These are phyloP conservation scores for Globisporangium polare DNA, from an alignment of 352 stramenopile genomes.

Conservation along the genomic window DNA sequence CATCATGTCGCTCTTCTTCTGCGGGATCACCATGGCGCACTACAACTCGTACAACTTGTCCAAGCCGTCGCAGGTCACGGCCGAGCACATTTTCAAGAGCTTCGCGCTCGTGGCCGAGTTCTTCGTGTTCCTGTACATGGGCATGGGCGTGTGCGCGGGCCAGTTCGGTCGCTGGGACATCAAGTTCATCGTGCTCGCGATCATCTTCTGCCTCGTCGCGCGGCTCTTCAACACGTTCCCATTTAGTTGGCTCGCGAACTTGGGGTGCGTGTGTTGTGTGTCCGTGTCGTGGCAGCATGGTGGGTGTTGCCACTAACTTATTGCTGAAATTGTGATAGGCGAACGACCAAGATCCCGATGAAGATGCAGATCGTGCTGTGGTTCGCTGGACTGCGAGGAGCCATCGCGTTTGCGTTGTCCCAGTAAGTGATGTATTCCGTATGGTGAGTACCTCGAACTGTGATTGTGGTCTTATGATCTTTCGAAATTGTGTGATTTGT, in stretches of 20 bases:
- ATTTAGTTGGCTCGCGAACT: conserved; percentile 61
- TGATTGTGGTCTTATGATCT: neutral
- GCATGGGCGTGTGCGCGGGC: conserved; percentile 64
- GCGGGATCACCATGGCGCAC: conserved; percentile 80
- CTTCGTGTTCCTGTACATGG: conserved; percentile 81
- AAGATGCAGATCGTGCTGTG: conserved; percentile 93
- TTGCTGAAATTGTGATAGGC: conserved; percentile 21
- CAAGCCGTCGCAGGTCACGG: conserved; percentile 57
- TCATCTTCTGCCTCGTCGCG: conserved; percentile 85
- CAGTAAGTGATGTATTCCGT: conserved; percentile 36
- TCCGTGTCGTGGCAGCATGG: neutral
- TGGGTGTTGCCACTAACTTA: neutral
- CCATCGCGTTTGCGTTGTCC: conserved; percentile 80
- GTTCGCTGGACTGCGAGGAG: conserved; percentile 91
- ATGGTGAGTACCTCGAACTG: neutral
- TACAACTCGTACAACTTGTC: conserved; percentile 81
- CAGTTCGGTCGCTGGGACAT: conserved; percentile 79
- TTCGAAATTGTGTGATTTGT: neutral
- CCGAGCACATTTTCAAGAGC: conserved; percentile 75
- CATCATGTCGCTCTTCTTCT: conserved; percentile 93
- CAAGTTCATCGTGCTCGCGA: conserved; percentile 80
- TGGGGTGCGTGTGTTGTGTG: conserved; percentile 28
- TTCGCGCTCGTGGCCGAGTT: conserved; percentile 69
- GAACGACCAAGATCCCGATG: conserved; percentile 57
- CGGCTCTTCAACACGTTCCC: conserved; percentile 95